Evolutionary conservation across 75 land plant genomes (phyloP).

Genomic region (Pinus taeda): DNA sequence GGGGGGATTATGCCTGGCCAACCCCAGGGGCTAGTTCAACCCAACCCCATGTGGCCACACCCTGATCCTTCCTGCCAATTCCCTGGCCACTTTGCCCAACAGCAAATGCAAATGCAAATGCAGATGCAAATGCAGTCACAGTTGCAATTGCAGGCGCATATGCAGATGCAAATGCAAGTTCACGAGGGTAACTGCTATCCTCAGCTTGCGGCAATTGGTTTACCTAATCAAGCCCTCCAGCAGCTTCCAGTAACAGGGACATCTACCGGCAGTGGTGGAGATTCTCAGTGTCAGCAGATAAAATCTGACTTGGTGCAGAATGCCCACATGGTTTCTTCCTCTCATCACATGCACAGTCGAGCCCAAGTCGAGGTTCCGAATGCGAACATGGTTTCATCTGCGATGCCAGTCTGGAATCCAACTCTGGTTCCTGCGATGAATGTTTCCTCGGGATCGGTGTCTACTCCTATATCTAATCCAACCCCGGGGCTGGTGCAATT

Average conservation of each 20-base stretch:
- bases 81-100: too few species aligned
- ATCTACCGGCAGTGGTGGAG: background rate
- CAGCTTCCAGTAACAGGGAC: background rate
- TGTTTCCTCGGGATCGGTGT: background rate
- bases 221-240: background rate
- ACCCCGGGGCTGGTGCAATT: background rate
- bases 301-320: background rate
- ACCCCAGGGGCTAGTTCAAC: background rate
- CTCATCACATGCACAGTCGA: background rate
- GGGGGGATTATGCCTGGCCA: background rate
- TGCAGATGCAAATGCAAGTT: slow-evolving; percentile 3
- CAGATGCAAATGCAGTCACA: background rate
- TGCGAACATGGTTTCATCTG: background rate
- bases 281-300: background rate
- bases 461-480: background rate
- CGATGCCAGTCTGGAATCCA: background rate
- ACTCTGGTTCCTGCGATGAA: background rate
- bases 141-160: background rate
- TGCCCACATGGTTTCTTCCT: background rate
- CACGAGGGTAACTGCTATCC: background rate
- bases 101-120: slow-evolving; percentile 7
- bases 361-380: too few species aligned
- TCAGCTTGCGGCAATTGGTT: background rate
- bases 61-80: background rate
- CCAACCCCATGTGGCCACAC: background rate